Evolutionary conservation across 257 asterid species (phyloP).

Genomic region (Petunia secreta): DNA sequence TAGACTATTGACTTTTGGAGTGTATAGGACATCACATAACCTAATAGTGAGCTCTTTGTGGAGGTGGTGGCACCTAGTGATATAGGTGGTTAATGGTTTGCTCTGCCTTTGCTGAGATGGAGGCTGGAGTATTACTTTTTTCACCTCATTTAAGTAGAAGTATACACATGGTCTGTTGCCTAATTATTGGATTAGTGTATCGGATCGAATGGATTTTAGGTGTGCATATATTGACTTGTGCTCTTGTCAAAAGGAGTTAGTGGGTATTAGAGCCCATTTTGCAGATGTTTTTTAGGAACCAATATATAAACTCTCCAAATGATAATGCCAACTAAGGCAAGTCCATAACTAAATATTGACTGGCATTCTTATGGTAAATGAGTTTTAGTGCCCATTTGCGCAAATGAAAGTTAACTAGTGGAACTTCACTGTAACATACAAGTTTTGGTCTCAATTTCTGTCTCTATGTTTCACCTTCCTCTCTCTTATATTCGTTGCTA

Average conservation of each 20-base stretch:
- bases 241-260: neutral
- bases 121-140: neutral
- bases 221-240: neutral
- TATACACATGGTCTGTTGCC: neutral
- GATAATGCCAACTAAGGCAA: too few relatives aligned
- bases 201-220: neutral
- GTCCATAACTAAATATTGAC: too few relatives aligned
- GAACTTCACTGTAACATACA: too few relatives aligned
- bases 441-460: too few relatives aligned
- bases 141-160: neutral
- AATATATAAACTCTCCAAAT: too few relatives aligned
- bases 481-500: too few relatives aligned
- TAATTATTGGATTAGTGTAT: neutral
- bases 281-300: too few relatives aligned
- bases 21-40: neutral
- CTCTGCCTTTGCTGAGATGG: neutral
- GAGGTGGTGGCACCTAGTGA: neutral
- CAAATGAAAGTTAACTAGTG: too few relatives aligned
- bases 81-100: neutral
- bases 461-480: too few relatives aligned
- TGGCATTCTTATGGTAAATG: too few relatives aligned
- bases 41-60: neutral
- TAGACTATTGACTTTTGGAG: neutral
- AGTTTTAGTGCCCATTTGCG: too few relatives aligned
- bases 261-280: too few relatives aligned